Percentiles rank a stretch among this genome's conserved stretches.
Conservation (phyloP, 306 rosid genomes). For the Prunus salicina region DNA sequence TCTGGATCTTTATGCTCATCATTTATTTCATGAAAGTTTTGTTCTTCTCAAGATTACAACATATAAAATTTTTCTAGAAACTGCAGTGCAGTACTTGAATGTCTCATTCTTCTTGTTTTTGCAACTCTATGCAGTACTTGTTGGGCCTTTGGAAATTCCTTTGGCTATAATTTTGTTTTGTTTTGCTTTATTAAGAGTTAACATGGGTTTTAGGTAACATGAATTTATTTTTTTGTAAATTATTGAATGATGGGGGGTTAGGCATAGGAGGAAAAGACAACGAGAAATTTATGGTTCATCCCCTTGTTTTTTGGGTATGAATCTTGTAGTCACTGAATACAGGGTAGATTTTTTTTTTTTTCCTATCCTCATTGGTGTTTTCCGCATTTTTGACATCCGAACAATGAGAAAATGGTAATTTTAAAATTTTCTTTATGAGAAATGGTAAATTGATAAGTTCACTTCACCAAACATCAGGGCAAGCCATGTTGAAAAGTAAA, state of each 20-base stretch:
- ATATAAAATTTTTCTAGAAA: too few relatives aligned
- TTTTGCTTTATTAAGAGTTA: neutral
- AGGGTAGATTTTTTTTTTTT: neutral
- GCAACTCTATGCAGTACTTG: neutral
- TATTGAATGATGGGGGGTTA: neutral
- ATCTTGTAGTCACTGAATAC: constrained; percentile 2
- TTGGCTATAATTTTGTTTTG: neutral
- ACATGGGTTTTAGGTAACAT: neutral
- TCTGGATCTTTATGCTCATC: too few relatives aligned
- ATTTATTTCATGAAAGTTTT: too few relatives aligned
- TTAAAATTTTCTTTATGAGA: too few relatives aligned
- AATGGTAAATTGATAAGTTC: too few relatives aligned
- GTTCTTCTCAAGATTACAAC: too few relatives aligned
- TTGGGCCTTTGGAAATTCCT: neutral
- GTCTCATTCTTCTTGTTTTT: neutral
- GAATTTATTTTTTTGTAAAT: neutral
- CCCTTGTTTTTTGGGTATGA: neutral
- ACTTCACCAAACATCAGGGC: too few relatives aligned
- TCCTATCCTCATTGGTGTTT: too few relatives aligned
- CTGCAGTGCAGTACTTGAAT: too few relatives aligned
- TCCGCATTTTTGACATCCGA: too few relatives aligned
- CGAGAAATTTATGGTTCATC: neutral
- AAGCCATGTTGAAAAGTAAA: too few relatives aligned
- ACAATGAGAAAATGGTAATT: too few relatives aligned
- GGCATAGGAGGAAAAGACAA: neutral